Base-by-base conservation (phyloP, 306 rosid species). In the Prinsepia uniflora region DNA sequence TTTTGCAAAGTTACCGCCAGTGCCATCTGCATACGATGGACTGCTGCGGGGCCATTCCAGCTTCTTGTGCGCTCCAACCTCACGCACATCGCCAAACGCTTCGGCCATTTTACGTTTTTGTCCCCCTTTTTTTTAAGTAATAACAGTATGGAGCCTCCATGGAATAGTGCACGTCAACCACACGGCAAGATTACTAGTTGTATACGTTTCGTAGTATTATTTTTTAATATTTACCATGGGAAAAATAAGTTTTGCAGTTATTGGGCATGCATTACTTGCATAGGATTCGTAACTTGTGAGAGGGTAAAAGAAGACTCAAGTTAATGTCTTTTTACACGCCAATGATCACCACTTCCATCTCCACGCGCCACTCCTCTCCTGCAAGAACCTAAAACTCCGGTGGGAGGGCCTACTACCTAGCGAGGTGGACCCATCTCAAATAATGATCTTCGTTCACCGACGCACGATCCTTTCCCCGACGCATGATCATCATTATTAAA, bases 1-100 rank as follows among this genome's bases (percentile, higher is more conserved):
- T 70, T 42, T 14, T n/a, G 30, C 75, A 63, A 72, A 76, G 78
- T 63, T 72, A 74, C 73, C 79, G 44, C 64, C 43, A 3, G 6
- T 30, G 64, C 4, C 64, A 4, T 59, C 12, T 19, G 34, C 39
- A 57, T 1, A 24, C 39, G 62, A 12, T 57, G 62, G 8, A 24
- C 39, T 11, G 62, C 15, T n/a, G 17, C 9, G 10, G 43, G 43
- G 30, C 64, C 19, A 12, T 34, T 58, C 34, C 43, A 34, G 42
- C 19, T 34, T 36, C 64, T 34, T 59, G 64, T 34, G 8, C 34
- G 34, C 19, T 14, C 64, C 64, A 59, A 59, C 64, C 6, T 59
- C 64, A 59, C 64, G 43, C 64, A 43, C 43, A 34, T 34, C 63
- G 6, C 63, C 5, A 22, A 6, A 6, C 55, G 36, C 36, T 30